These are phyloP conservation scores for Phytopythium sindhum DNA, from an alignment of 352 stramenopile species.

Conservation along the genomic window DNA sequence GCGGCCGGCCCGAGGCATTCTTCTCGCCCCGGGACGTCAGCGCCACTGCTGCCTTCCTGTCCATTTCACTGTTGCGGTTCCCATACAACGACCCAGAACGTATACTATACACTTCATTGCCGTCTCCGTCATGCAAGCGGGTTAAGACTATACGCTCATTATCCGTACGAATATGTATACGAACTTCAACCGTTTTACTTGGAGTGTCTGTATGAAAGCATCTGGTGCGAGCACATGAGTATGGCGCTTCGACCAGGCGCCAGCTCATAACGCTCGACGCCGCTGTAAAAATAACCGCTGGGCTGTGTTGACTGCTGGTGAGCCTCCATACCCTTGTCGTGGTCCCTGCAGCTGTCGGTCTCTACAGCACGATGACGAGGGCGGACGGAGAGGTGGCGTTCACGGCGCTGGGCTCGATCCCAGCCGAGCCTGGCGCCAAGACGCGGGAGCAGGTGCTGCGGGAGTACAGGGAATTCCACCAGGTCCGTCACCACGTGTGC, in stretches of 20 bases:
- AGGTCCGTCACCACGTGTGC: constrained; percentile 10
- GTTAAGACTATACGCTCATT: not conserved
- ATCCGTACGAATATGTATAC: not conserved
- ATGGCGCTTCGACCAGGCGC: too few relatives aligned
- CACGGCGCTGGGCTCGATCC: constrained; percentile 1
- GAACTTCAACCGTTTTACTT: constrained; percentile 6
- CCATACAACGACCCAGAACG: too few relatives aligned
- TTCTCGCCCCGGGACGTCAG: not conserved
- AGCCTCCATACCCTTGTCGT: too few relatives aligned
- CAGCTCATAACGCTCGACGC: too few relatives aligned
- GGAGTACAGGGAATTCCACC: constrained; percentile 40
- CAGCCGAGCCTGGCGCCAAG: constrained; percentile 1
- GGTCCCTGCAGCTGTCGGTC: not conserved
- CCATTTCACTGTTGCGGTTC: not conserved
- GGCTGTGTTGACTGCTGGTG: not conserved
- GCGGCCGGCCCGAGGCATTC: not conserved
- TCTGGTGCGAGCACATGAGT: too few relatives aligned
- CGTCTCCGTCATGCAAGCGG: too few relatives aligned
- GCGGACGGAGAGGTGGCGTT: not conserved
- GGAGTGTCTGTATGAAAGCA: too few relatives aligned
- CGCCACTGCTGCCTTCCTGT: not conserved
- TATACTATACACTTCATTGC: too few relatives aligned
- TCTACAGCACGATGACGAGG: not conserved
- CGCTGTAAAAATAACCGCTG: not conserved
- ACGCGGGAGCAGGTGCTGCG: constrained; percentile 39